Evolutionary conservation across 805 yeast genomes (phyloP).

Genomic region (Candida easanensis): DNA sequence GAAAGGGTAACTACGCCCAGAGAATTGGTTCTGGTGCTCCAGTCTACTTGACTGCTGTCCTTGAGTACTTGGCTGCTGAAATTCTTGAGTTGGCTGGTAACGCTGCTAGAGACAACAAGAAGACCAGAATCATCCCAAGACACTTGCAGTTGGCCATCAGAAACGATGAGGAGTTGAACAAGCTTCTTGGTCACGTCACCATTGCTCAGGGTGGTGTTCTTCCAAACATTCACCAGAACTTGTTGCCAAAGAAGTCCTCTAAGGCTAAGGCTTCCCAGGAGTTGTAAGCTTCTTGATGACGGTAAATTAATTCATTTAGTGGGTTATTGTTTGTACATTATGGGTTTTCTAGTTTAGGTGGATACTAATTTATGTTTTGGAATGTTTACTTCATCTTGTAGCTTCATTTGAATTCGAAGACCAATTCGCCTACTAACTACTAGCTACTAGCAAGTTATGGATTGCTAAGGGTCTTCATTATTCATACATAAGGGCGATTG

Average conservation of each 20-base stretch:
- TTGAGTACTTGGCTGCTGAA: constrained; percentile 97
- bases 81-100: constrained; percentile 98
- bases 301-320: constrained; percentile 14
- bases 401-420: background rate
- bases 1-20: constrained; percentile 98
- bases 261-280: constrained; percentile 66
- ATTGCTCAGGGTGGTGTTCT: constrained; percentile 99
- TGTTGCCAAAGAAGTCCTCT: constrained; percentile 74
- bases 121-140: constrained; percentile 98
- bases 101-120: constrained; percentile 99
- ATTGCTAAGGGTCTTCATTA: no score
- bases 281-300: constrained; percentile 36
- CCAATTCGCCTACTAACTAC: no score
- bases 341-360: constrained; percentile 26
- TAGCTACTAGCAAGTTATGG: background rate
- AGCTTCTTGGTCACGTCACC: constrained; percentile 87
- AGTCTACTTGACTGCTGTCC: constrained; percentile 93
- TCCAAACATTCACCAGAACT: constrained; percentile 95
- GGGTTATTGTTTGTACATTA: constrained; percentile 24
- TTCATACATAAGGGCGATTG: background rate
- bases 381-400: constrained; percentile 1
- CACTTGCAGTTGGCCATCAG: constrained; percentile 98
- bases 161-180: constrained; percentile 98
- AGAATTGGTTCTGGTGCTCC: constrained; percentile 99
- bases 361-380: constrained; percentile 24